Percentiles rank a stretch among this genome's conserved stretches.
Conservation (phyloP, 768 basidiomycete species). For the Pholiota microspora region DNA sequence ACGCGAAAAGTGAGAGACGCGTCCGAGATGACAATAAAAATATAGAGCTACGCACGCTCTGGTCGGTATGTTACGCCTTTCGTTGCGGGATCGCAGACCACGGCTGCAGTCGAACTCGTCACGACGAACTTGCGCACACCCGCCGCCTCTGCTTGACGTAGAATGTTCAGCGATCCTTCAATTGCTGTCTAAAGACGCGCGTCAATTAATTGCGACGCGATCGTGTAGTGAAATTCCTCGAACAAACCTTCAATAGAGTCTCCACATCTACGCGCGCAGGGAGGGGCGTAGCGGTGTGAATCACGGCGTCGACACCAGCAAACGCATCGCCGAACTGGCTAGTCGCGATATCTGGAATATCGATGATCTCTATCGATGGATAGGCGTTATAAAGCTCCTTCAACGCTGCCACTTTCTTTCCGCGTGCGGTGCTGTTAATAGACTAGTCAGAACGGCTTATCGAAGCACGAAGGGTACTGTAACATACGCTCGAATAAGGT, state of each 20-base stretch:
- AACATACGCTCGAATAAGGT: constrained; percentile 47
- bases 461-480: no score
- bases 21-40: background rate
- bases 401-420: constrained; percentile 17
- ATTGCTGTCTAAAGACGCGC: constrained; percentile 27
- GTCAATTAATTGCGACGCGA: background rate
- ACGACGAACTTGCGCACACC: constrained; percentile 35
- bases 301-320: constrained; percentile 39
- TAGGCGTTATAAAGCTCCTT: constrained; percentile 10
- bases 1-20: background rate
- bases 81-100: constrained; percentile 18
- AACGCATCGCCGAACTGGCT: constrained; percentile 42
- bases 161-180: constrained; percentile 35
- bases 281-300: constrained; percentile 36
- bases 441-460: no score
- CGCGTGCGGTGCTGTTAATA: constrained; percentile 21
- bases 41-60: constrained; percentile 3
- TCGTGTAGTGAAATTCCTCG: background rate
- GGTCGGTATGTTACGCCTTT: background rate
- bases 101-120: constrained; percentile 37
- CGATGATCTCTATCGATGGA: constrained; percentile 20
- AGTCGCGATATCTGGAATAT: constrained; percentile 21
- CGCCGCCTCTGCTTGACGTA: constrained; percentile 35
- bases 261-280: constrained; percentile 18
- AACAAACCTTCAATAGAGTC: constrained; percentile 16